These are phyloP conservation scores for Stentor roeselii DNA, from an alignment of 73 alveolate genomes.

Conservation along the genomic window DNA sequence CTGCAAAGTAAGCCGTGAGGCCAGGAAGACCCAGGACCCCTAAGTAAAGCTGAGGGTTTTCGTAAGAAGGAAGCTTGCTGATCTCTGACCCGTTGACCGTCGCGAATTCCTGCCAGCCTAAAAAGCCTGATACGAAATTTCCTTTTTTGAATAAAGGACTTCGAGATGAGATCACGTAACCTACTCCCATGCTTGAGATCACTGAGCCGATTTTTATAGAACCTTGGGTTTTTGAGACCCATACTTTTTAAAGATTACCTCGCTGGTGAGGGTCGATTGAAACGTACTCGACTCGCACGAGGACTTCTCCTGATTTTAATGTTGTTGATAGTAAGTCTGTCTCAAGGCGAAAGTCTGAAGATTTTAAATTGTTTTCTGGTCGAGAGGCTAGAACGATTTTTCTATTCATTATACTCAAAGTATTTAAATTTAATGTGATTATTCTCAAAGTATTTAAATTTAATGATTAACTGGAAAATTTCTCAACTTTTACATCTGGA, in stretches of 20 bases:
- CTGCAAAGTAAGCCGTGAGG: constrained; percentile 31
- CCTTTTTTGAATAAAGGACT: constrained; percentile 1
- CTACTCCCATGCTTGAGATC: background rate
- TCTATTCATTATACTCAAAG: constrained; percentile 18
- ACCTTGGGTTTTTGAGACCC: background rate
- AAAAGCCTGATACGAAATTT: constrained; percentile 10
- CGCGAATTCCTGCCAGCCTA: constrained; percentile 33
- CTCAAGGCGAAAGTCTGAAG: background rate
- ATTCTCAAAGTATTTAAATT: too few relatives aligned
- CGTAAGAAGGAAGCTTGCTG: background rate
- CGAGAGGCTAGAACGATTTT: background rate
- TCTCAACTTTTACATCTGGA: background rate
- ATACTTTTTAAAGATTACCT: background rate
- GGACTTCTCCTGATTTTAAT: constrained; percentile 19
- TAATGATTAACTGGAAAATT: too few relatives aligned
- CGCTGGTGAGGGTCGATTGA: constrained; percentile 13
- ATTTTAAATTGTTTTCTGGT: background rate
- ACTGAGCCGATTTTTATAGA: constrained; percentile 4
- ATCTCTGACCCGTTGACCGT: background rate
- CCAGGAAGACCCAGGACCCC: constrained; percentile 29
- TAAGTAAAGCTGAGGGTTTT: constrained; percentile 11
- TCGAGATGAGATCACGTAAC: background rate
- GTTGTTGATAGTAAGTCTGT: background rate
- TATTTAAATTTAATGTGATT: too few relatives aligned
- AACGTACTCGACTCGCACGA: background rate